Conservation (phyloP, 352 stramenopile species). For the Phytophthora citrophthora region DNA sequence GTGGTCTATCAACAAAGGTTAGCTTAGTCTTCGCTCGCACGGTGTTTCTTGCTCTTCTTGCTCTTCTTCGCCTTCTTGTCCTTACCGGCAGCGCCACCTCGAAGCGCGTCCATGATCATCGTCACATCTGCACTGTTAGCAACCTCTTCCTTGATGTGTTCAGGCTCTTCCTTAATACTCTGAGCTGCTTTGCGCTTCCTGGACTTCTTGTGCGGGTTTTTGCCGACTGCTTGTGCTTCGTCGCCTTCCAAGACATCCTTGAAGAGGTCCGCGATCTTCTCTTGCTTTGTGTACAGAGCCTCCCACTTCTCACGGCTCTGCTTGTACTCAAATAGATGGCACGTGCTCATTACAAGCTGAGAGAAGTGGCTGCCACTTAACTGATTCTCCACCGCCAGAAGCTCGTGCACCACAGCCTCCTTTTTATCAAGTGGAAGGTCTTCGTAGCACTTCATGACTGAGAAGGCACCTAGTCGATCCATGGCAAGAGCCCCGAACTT, state of each 20-base stretch:
- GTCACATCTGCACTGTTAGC: constrained; percentile 60
- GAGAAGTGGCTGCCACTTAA: constrained; percentile 82
- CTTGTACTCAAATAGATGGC: constrained; percentile 81
- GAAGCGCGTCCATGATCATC: constrained; percentile 73
- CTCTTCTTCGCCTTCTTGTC: constrained; percentile 53
- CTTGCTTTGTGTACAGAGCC: constrained; percentile 76
- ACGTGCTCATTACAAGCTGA: constrained; percentile 83
- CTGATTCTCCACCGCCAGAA: constrained; percentile 73
- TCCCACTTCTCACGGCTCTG: constrained; percentile 82
- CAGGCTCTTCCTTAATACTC: constrained; percentile 32
- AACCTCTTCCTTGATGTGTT: constrained; percentile 40
- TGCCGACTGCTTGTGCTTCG: constrained; percentile 13
- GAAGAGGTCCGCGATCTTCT: constrained; percentile 83
- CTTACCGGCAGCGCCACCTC: constrained; percentile 34
- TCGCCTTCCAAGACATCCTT: constrained; percentile 69
- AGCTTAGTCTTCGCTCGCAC: constrained; percentile 27
- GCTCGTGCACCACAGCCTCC: constrained; percentile 71
- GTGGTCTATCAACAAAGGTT: constrained; percentile 5
- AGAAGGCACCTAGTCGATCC: constrained; percentile 80
- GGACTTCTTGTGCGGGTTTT: constrained; percentile 37
- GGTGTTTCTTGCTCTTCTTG: constrained; percentile 58
- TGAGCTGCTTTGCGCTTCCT: constrained; percentile 53
- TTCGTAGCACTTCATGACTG: constrained; percentile 87
- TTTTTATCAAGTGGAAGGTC: constrained; percentile 64
- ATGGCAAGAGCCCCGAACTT: constrained; percentile 74